A percentile compares a stretch with the other conserved stretches of the same genome.
Evolutionary conservation across 192 early-diverging fungal genomes (phyloP).

Genomic region (Rhizophagus sp.): DNA sequence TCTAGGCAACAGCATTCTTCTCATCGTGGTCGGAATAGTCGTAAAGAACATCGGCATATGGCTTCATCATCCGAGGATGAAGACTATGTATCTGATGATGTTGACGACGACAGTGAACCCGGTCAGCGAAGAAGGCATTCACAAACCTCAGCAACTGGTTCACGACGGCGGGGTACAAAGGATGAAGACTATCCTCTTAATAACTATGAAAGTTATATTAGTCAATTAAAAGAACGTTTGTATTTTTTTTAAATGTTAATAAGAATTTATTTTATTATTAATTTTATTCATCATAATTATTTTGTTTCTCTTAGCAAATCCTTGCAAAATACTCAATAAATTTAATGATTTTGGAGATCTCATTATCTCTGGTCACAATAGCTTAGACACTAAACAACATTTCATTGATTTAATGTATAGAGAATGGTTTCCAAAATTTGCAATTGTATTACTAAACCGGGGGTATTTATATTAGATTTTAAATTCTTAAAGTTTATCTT

Average conservation of each 20-base stretch:
- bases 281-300: not conserved
- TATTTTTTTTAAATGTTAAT: not conserved
- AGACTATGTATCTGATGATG: conserved; percentile 28
- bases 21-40: conserved; percentile 12
- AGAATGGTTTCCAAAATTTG: conserved; percentile 34
- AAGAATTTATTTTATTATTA: not conserved
- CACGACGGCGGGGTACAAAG: conserved; percentile 10
- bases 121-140: conserved; percentile 29
- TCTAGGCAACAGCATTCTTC: conserved; percentile 23
- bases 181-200: not conserved
- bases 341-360: not conserved
- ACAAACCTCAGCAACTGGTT: conserved; percentile 11
- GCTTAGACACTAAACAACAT: not conserved
- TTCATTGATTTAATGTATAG: conserved; percentile 4
- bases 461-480: conserved; percentile 4
- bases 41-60: conserved; percentile 3
- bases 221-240: conserved; percentile 28
- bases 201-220: conserved; percentile 5
- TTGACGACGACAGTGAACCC: conserved; percentile 28
- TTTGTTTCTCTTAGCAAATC: conserved; percentile 2
- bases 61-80: conserved; percentile 27
- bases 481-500: not conserved
- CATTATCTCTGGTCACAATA: not conserved
- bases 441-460: conserved; percentile 8
- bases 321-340: conserved; percentile 14